Base-by-base conservation (phyloP, 768 basidiomycete genomes). In the Sporobolomyces roseus region DNA sequence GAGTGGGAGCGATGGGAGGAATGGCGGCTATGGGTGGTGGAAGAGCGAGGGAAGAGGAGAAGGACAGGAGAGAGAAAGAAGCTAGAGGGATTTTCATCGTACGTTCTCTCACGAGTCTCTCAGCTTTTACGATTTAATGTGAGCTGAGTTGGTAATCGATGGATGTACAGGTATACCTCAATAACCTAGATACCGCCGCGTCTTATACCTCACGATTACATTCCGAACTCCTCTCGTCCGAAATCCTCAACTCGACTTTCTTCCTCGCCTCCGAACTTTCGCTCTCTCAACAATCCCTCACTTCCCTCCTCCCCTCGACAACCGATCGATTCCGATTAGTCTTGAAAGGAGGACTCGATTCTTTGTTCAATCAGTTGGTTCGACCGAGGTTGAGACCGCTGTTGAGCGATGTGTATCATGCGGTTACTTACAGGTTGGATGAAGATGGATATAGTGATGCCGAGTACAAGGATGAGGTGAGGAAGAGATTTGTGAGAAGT, bases 291-390 rank as follows among this genome's bases (percentile, higher is more conserved):
- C 41, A 27, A 5, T 54, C 71, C 2, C 30, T 77, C 38, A 35
- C 59, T 12, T 14, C 38, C n/a, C 61, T 64, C 19, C 50, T 77
- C 13, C 43, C 62, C 12, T 27, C 33, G 9, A 51, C 68, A 30
- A 68, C 75, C 32, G 75, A 75, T 2, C 88, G 87, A 75, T 86
- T 96, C 78, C 84, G 87, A 48, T 83, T 86, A 2, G 85, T 86
- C 1, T 80, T 91, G 56, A 86, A 88, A 91, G 81, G 84, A 4
- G 91, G 93, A 21, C 81, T 96, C 32, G 96, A 99, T 74, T 91
- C 94, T 74, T 82, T 98, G 43, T 97, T 98, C 82, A 97, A 93
- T 74, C 94, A 98, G 77, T 82, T 97, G 14, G 83, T 93, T 74
- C 85, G 93, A 25, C 93, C 96, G 0, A 87, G 86, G 66, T 78